Base-by-base conservation (phyloP, 306 rosid genomes). In the Castanea crenata region DNA sequence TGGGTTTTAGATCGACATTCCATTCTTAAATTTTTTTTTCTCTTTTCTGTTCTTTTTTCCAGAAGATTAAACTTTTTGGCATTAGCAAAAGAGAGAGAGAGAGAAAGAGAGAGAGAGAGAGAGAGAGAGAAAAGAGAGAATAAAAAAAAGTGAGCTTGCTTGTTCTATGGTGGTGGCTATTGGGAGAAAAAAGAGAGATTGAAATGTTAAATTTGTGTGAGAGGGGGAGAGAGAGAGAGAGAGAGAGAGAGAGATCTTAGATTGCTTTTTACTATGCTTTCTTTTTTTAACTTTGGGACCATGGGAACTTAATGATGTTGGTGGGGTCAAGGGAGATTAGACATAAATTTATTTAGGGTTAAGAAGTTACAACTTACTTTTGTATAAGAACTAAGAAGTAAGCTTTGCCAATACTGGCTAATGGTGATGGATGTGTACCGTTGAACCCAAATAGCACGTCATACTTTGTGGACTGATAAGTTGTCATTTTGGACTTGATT, bases 1-100 rank as follows among this genome's bases (percentile, higher is more conserved):
- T 51, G 13, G 67, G 38, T 11, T 63, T 82, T 82, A 81, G 86
- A 87, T 83, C 86, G 82, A 79, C 90, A 80, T 86, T 86, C 82
- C 73, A 35, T 73, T 69, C 46, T 56, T 35, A 3, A 9, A 41
- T 0, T 71, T 23, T 75, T 18, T 13, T 51, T 82, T 80, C 16
- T 73, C 25, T 63, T 20, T 32, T 55, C 41, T 62, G 20, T 32
- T 69, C 49, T 62, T 76, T 35, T 80, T 83, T 69, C 79, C 69
- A 57, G 87, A 89, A 81, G 90, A 82, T 68, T 76, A 56, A 57
- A 70, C 81, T 83, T 82, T 80, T 52, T 11, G 69, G 73, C 20
- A 78, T 74, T 58, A 80, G 77, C 74, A 84, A 78, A 35, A 61
- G 69, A 31, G 57, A 75, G 49, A 12, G 32, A 25, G n/a, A n/a